Evolutionary conservation across 768 basidiomycete species (phyloP).

Genomic region (Russula earlei): DNA sequence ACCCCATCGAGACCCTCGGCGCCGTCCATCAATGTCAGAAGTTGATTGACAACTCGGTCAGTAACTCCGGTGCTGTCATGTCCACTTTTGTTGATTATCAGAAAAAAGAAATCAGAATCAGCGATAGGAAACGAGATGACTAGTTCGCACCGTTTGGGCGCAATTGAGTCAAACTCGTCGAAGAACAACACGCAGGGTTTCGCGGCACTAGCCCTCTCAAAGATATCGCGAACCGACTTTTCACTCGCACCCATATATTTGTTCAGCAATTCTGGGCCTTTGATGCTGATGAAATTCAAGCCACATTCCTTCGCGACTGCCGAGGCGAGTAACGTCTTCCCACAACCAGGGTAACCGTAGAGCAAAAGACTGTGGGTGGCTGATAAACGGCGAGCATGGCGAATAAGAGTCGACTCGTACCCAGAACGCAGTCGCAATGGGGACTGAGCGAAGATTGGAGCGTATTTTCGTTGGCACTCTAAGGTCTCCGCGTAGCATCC

Average conservation of each 20-base stretch:
- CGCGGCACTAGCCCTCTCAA: constrained; percentile 89
- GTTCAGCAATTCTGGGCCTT: constrained; percentile 95
- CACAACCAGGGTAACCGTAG: constrained; percentile 96
- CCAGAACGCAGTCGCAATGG: constrained; percentile 90
- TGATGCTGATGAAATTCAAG: constrained; percentile 95
- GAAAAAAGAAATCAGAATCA: background rate
- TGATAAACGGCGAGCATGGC: too few species aligned
- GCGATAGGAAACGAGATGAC: background rate
- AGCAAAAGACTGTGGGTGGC: constrained; percentile 55
- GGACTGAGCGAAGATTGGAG: constrained; percentile 85
- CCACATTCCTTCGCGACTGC: constrained; percentile 98
- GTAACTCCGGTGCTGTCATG: constrained; percentile 99
- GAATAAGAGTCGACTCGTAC: constrained; percentile 37
- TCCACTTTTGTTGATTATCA: constrained; percentile 61
- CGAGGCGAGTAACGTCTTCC: constrained; percentile 92
- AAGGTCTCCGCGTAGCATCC: constrained; percentile 83
- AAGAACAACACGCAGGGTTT: constrained; percentile 98
- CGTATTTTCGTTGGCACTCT: constrained; percentile 99
- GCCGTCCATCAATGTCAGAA: constrained; percentile 98
- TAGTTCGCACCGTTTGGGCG: constrained; percentile 71
- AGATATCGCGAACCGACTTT: constrained; percentile 90
- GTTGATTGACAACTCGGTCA: constrained; percentile 95
- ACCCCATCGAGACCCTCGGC: constrained; percentile 96
- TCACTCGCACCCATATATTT: constrained; percentile 99
- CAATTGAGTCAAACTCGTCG: constrained; percentile 98